phyloP scores from a whole-genome alignment of 352 stramenopile species.

The Globisporangium polare region DNA sequence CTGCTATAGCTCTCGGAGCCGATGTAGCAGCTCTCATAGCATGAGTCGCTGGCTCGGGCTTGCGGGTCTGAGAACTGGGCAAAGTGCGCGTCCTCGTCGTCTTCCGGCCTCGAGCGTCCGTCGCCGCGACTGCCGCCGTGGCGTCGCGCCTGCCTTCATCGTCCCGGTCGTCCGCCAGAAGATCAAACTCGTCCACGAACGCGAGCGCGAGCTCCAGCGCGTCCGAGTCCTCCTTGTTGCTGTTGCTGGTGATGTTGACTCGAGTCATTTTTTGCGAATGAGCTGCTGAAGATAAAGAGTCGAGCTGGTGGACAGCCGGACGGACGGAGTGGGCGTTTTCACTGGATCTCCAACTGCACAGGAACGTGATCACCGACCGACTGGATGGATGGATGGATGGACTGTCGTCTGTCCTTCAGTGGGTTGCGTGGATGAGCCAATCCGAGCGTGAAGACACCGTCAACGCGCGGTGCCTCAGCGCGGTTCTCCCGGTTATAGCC shows the following conservation, averaged over 20 bases:
- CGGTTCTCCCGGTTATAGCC: background rate
- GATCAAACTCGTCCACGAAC: constrained; percentile 10
- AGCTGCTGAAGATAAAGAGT: background rate
- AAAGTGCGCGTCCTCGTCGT: background rate
- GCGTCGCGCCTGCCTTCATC: background rate
- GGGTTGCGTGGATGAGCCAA: background rate
- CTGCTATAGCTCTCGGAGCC: background rate
- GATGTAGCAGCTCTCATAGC: background rate
- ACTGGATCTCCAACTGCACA: background rate
- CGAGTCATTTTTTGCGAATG: background rate
- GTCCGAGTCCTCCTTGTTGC: constrained; percentile 3
- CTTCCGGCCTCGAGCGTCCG: background rate
- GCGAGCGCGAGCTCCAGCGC: constrained; percentile 9
- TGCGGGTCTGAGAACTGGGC: background rate
- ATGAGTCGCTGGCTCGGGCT: background rate
- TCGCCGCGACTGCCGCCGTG: background rate
- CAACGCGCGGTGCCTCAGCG: constrained; percentile 2
- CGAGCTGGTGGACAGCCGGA: background rate
- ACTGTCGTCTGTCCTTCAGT: background rate
- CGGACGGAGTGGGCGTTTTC: background rate
- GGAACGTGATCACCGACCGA: too few species aligned
- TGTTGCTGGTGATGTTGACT: background rate
- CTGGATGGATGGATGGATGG: background rate
- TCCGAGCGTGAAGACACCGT: background rate
- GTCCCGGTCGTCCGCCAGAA: background rate